Base-by-base conservation (phyloP, 768 basidiomycete genomes). In the Suillus discolor region DNA sequence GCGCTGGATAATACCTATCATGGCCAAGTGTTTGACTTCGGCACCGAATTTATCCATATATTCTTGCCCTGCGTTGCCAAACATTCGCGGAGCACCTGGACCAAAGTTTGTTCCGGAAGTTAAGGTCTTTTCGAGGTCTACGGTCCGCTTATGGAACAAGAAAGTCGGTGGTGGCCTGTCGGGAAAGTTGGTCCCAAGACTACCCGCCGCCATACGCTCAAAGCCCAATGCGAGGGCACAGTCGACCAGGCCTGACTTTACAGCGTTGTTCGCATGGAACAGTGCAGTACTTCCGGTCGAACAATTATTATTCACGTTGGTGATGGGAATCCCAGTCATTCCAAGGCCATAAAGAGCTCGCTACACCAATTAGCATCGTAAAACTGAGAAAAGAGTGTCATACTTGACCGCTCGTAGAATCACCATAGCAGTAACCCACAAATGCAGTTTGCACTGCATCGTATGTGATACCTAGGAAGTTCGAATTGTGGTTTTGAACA, bases 271-370 rank as follows among this genome's bases (percentile, higher is more conserved):
- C 8, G 90, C 91, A 55, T 90, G 85, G 74, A 85, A 92, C 25
- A 95, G 81, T 6, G 94, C 92, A 0, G 90, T 84, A 60, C 89
- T 90, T 5, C 92, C 93, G 0, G 93, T 93, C 4, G 92, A 89
- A 71, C 93, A 94, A 75, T 92, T 92, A 78, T 94, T 94, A 80
- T 93, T 94, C 51, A 94, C 91, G 70, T 94, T 95, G 60, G 89
- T 84, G 71, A 95, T 89, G 0, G 93, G 93, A 65, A 95, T 94
- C 41, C 87, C 83, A 0, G 93, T 94, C 75, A 94, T 83, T 23
- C 93, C 93, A 49, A 94, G 87, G 73, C 88, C 89, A 77, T 94
- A 95, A 23, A 95, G 80, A 8, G 92, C 87, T 18, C 92, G 83
- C 87, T 94, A 71, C 1, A 57, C 16, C 51, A 36, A 65, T 57